These are phyloP conservation scores for Micractinium conductrix DNA, from an alignment of 139 green algal genomes.

Conservation along the genomic window DNA sequence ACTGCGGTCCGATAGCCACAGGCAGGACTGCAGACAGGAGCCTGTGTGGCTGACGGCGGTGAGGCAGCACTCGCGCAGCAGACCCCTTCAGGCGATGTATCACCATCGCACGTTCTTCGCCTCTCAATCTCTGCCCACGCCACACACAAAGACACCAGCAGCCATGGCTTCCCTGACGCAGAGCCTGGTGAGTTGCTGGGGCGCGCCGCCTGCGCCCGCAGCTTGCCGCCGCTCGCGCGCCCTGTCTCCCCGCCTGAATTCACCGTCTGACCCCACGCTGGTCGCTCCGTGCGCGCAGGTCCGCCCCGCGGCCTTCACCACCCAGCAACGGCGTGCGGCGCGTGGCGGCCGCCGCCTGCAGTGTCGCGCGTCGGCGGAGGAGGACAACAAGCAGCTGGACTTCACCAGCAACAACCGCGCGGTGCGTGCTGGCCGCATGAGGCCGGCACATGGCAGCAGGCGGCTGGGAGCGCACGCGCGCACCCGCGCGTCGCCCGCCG, in stretches of 20 bases:
- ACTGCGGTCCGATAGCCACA: too few species aligned
- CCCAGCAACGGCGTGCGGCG: constrained; percentile 15
- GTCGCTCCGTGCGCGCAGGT: constrained; percentile 8
- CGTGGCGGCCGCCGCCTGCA: constrained; percentile 28
- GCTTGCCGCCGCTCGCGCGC: background rate
- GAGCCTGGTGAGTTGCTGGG: background rate
- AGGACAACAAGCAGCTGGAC: constrained; percentile 33
- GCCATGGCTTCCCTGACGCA: background rate
- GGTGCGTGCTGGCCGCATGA: background rate
- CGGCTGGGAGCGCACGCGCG: background rate
- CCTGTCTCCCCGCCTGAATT: background rate
- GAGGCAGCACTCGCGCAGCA: too few species aligned
- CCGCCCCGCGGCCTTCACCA: constrained; percentile 21
- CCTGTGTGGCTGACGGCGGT: too few species aligned
- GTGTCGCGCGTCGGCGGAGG: constrained; percentile 10
- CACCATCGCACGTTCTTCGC: too few species aligned
- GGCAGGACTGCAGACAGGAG: too few species aligned
- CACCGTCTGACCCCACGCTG: too few species aligned
- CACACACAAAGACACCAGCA: background rate
- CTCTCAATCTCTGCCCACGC: too few species aligned
- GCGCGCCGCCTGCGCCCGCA: too few species aligned
- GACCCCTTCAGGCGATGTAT: too few species aligned
- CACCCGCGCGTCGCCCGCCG: background rate
- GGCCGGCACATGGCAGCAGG: background rate
- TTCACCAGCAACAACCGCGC: constrained; percentile 43